phyloP scores from a whole-genome alignment of 441 rosid genomes.

The Gossypium gossypioides region DNA sequence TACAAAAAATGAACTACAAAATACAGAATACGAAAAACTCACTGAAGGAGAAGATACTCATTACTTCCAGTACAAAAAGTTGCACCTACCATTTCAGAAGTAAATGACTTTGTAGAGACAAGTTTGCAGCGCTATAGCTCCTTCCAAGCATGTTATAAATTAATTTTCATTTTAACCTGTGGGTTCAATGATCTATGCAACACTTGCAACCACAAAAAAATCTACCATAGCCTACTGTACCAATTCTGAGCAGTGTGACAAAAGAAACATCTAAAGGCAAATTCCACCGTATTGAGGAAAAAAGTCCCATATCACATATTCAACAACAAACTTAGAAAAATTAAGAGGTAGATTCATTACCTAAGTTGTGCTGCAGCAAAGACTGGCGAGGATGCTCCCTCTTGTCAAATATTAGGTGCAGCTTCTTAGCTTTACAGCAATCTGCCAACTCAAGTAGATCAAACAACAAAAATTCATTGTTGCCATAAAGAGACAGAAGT shows the following conservation, averaged over 20 bases:
- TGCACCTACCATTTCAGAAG: neutral
- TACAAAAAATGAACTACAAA: neutral
- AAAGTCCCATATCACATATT: slow-evolving; percentile 1
- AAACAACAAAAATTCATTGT: slow-evolving; percentile 71
- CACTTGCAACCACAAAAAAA: neutral
- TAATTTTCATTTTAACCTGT: slow-evolving; percentile 5
- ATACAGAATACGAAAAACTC: neutral
- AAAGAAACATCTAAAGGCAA: neutral
- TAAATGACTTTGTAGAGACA: neutral
- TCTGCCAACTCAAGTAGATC: slow-evolving; percentile 98
- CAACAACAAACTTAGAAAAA: slow-evolving; percentile 7
- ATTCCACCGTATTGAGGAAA: neutral
- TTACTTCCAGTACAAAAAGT: neutral
- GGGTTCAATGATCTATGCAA: neutral
- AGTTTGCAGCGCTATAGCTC: neutral
- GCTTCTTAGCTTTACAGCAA: slow-evolving; percentile 78
- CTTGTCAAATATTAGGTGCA: slow-evolving; percentile 82
- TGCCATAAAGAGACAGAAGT: slow-evolving; percentile 67
- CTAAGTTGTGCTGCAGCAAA: slow-evolving; percentile 86
- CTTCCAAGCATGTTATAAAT: neutral
- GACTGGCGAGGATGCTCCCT: slow-evolving; percentile 85
- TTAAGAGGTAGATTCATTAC: slow-evolving; percentile 24
- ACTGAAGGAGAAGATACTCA: neutral
- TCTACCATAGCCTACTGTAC: neutral
- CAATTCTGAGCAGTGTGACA: neutral